phyloP scores from a whole-genome alignment of 306 rosid genomes.

The Sicyos baderoa region DNA sequence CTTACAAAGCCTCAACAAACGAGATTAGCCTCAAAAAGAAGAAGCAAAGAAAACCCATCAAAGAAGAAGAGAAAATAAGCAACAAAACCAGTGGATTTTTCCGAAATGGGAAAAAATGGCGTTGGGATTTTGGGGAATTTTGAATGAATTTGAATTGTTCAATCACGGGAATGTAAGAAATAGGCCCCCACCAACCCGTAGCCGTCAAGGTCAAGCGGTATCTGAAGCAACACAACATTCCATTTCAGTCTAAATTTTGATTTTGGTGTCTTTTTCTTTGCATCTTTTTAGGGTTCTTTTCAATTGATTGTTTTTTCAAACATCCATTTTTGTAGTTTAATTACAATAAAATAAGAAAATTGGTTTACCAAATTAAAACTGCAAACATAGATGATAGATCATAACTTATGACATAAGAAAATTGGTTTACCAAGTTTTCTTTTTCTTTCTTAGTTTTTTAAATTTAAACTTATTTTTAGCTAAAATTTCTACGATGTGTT shows the following conservation, averaged over 20 bases:
- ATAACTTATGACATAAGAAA: no score
- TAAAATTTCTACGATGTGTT: no score
- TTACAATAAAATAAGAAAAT: no score
- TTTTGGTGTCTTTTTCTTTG: no score
- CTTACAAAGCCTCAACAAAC: constrained; percentile 26
- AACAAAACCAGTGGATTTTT: no score
- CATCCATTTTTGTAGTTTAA: not conserved
- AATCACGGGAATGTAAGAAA: not conserved
- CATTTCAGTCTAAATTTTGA: not conserved
- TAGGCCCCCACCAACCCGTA: constrained; percentile 13
- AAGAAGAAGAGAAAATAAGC: not conserved
- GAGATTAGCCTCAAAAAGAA: not conserved
- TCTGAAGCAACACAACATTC: not conserved
- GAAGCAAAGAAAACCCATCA: constrained; percentile 4
- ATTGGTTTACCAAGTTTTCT: no score
- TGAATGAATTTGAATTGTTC: not conserved
- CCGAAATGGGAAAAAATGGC: not conserved
- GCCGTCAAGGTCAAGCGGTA: constrained; percentile 11
- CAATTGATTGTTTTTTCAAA: not conserved
- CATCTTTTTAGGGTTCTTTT: not conserved
- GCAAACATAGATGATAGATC: no score
- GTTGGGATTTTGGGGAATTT: not conserved
- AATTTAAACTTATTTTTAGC: no score
- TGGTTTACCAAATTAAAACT: not conserved
- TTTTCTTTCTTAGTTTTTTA: no score